These are phyloP conservation scores for Fusarium sublunatum DNA, from an alignment of 2,329 filamentous ascomycete species.

Conservation along the genomic window DNA sequence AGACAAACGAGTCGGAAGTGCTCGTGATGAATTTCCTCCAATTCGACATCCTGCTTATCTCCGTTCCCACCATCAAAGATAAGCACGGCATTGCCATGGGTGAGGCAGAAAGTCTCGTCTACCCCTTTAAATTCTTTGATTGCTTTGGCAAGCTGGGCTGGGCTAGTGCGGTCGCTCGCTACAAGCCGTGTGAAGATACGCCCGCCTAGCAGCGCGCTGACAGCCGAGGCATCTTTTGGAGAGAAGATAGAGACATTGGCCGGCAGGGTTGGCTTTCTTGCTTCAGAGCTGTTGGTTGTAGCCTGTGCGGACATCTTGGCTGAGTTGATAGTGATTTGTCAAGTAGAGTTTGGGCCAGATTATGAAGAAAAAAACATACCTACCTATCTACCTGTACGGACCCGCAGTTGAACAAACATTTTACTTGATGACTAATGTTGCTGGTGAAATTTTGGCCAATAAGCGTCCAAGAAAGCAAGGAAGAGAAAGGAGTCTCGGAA, in stretches of 20 bases:
- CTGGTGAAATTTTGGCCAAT: too few relatives aligned
- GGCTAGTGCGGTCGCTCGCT: slow-evolving; percentile 3
- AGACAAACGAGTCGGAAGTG: slow-evolving; percentile 16
- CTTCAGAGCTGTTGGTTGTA: background rate
- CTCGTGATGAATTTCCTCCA: slow-evolving; percentile 15
- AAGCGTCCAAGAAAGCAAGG: too few relatives aligned
- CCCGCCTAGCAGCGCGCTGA: background rate
- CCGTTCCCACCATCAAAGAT: slow-evolving; percentile 8
- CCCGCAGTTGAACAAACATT: too few relatives aligned
- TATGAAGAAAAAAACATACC: too few relatives aligned
- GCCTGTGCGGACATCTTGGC: slow-evolving; percentile 1
- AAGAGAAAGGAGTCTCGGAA: too few relatives aligned
- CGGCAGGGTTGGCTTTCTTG: slow-evolving; percentile 5
- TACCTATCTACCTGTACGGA: too few relatives aligned
- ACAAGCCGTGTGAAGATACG: slow-evolving; percentile 12
- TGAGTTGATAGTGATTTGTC: background rate
- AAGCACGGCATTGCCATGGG: background rate
- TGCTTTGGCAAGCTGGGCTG: slow-evolving; percentile 3
- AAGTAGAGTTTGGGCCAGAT: too few relatives aligned
- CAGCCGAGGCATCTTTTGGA: background rate
- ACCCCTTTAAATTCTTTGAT: slow-evolving; percentile 2
- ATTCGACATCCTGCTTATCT: slow-evolving; percentile 1
- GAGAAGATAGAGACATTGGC: slow-evolving; percentile 17
- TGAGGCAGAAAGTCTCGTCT: slow-evolving; percentile 9
- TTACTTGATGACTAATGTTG: too few relatives aligned